Base-by-base conservation (phyloP, 192 early-diverging fungal genomes). In the Backusella tuberculispora region DNA sequence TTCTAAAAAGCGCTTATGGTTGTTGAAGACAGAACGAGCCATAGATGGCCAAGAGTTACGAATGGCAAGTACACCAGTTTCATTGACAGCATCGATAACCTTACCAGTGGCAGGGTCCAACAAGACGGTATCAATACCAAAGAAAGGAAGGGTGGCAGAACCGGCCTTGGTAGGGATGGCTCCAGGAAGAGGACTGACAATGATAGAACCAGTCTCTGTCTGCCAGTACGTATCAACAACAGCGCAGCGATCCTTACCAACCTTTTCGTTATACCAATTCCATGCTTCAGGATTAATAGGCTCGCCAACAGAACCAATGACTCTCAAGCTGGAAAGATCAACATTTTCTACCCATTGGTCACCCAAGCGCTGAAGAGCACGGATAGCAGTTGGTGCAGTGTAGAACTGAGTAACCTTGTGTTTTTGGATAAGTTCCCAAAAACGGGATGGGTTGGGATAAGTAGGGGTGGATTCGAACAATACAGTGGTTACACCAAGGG, bases 231-330 rank as follows among this genome's bases (percentile, higher is more conserved):
- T 98, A 86, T 98, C 97, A 40, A 98, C 96, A 21, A 98, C 89
- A 8, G 94, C 89, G 83, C 96, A 97, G 41, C 88, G 88, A 14
- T 88, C 86, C 71, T 93, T 88, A 38, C 95, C 96, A 44, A 98
- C 94, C 37, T 95, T 90, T 73, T 93, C 87, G 86, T 95, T 88
- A 84, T 98, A 98, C 97, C 97, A 98, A 74, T 90, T 84, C 97
- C 97, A 98, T 34, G 97, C 96, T 74, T 97, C 95, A 38, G 96
- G 95, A 81, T 97, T 96, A 83, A 98, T 98, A 68, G 97, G 97
- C 83, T 98, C 97, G 63, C 97, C 97, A 10, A 98, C 97, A 17
- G 94, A 93, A 66, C 96, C 97, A 24, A 98, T 90, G 44, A 97
- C 91, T 73, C 95, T 91, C 65, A 98, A 89, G n/a, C 91, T 88